A percentile compares a stretch with the other conserved stretches of the same genome.
These are phyloP conservation scores for Crithidia expoeki DNA, from an alignment of 208 protist species.

Conservation along the genomic window DNA sequence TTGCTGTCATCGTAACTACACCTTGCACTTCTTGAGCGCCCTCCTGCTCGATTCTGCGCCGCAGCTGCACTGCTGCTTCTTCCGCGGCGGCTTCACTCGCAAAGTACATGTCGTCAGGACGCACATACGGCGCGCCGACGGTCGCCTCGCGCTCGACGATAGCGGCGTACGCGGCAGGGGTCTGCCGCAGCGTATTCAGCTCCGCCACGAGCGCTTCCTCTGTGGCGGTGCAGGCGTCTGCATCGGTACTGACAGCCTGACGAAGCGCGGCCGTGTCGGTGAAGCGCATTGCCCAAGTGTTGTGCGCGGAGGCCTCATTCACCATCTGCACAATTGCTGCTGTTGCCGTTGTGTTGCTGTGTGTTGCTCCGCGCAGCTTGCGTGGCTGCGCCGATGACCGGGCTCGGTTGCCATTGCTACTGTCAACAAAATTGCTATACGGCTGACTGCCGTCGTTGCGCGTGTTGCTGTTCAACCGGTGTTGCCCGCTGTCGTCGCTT, in stretches of 20 bases:
- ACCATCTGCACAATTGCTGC: slow-evolving; percentile 22
- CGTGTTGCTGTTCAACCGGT: neutral
- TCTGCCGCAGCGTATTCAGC: slow-evolving; percentile 68
- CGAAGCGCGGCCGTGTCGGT: slow-evolving; percentile 42
- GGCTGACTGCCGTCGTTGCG: neutral
- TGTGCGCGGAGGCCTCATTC: slow-evolving; percentile 25
- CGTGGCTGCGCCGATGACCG: neutral
- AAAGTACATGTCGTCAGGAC: slow-evolving; percentile 56
- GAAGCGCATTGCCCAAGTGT: slow-evolving; percentile 43
- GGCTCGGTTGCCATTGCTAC: neutral
- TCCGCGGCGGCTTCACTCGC: slow-evolving; percentile 38
- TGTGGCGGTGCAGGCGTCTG: slow-evolving; percentile 62
- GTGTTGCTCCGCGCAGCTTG: neutral
- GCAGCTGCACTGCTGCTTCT: slow-evolving; percentile 15
- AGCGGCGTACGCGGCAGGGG: slow-evolving; percentile 63
- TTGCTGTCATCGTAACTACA: neutral
- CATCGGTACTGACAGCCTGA: slow-evolving; percentile 50
- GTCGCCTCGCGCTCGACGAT: slow-evolving; percentile 66
- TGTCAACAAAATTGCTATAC: neutral
- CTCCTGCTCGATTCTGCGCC: slow-evolving; percentile 16
- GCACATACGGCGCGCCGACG: slow-evolving; percentile 71
- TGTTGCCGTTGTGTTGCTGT: neutral
- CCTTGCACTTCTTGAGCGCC: slow-evolving; percentile 2
- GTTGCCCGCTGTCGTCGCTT: neutral
- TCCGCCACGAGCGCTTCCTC: slow-evolving; percentile 68